Percentiles rank a stretch among this genome's conserved stretches.
Conservation (phyloP, 805 yeast species). For the Monosporozyma servazzii region DNA sequence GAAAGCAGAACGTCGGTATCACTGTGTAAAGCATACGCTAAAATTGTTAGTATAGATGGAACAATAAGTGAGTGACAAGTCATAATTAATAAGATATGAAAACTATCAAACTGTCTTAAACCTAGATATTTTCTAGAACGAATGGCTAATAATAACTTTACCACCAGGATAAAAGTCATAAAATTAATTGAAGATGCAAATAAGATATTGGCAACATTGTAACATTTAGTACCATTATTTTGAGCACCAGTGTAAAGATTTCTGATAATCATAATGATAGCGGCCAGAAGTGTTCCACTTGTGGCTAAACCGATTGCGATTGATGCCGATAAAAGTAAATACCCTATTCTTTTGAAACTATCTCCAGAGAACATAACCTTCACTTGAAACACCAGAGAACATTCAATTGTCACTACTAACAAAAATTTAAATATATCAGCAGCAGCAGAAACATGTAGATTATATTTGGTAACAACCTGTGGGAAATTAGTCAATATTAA, state of each 20-base stretch:
- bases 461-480: constrained; percentile 29
- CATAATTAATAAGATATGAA: constrained; percentile 76
- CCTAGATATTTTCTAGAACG: constrained; percentile 70
- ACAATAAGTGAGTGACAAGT: constrained; percentile 69
- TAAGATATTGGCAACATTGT: constrained; percentile 47
- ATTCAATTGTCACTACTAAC: constrained; percentile 51
- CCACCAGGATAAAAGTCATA: constrained; percentile 48
- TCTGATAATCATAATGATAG: constrained; percentile 38
- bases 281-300: constrained; percentile 48
- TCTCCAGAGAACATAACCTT: constrained; percentile 59
- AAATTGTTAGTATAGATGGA: constrained; percentile 61
- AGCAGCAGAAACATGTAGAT: constrained; percentile 47
- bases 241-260: constrained; percentile 23
- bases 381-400: constrained; percentile 63
- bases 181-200: constrained; percentile 62
- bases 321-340: constrained; percentile 32
- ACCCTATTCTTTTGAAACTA: constrained; percentile 36
- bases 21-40: constrained; percentile 38
- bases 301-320: constrained; percentile 44
- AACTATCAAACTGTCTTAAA: constrained; percentile 68
- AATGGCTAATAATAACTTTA: constrained; percentile 62
- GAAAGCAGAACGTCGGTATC: constrained; percentile 37
- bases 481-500: constrained; percentile 41
- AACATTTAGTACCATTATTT: constrained; percentile 32
- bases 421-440: constrained; percentile 52